Evolutionary conservation across 2,329 filamentous ascomycete species (phyloP).

Genomic region (Polychaeton citri): DNA sequence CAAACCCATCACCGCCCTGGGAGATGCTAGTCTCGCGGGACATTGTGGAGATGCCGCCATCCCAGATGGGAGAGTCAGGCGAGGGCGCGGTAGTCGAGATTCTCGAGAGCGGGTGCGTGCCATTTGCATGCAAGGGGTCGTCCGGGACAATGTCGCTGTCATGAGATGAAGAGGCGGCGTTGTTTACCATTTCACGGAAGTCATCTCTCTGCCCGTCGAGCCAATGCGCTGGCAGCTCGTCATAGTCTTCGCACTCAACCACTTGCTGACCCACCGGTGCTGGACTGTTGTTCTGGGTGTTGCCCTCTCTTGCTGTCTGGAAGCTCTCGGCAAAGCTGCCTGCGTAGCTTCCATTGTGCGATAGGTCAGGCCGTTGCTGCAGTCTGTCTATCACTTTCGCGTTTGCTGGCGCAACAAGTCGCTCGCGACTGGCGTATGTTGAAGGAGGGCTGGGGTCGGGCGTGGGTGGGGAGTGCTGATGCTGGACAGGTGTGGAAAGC

Average conservation of each 20-base stretch:
- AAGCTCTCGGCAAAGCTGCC: slow-evolving; percentile 35
- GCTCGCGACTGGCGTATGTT: slow-evolving; percentile 6
- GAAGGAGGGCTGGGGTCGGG: slow-evolving; percentile 22
- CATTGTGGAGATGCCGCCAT: neutral
- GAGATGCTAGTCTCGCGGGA: neutral
- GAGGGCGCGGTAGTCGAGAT: neutral
- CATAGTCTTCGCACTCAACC: neutral
- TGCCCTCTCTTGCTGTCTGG: slow-evolving; percentile 31
- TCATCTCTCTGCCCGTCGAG: neutral
- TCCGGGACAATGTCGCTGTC: neutral
- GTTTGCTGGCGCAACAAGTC: slow-evolving; percentile 5
- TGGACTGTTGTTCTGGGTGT: slow-evolving; percentile 11
- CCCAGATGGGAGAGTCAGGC: neutral
- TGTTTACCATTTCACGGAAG: neutral
- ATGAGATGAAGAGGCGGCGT: neutral
- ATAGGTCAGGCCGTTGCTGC: slow-evolving; percentile 7
- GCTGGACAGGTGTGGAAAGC: slow-evolving; percentile 28
- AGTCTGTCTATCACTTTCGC: neutral
- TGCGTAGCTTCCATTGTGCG: slow-evolving; percentile 6
- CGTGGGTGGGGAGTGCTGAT: slow-evolving; percentile 20
- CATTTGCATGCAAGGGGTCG: neutral
- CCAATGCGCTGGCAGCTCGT: neutral
- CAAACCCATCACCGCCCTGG: neutral
- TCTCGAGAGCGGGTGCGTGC: neutral
- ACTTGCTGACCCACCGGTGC: neutral